These are phyloP conservation scores for Ogataea nitratoaversa DNA, from an alignment of 805 yeast species.

Conservation along the genomic window DNA sequence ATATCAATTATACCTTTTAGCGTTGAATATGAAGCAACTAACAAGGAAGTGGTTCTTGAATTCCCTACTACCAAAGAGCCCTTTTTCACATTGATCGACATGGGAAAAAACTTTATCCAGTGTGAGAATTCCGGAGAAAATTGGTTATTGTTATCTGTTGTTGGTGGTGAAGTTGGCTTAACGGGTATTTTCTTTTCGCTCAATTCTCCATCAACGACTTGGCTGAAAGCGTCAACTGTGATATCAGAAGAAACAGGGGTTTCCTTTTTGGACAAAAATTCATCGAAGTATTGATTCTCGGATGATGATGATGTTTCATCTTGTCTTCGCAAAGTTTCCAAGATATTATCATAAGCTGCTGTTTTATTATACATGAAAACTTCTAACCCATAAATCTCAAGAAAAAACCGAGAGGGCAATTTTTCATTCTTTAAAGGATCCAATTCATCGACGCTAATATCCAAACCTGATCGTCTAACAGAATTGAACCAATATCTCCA, in stretches of 20 bases:
- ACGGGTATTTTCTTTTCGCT: too few species aligned
- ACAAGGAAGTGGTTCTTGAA: slow-evolving; percentile 65
- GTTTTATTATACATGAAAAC: slow-evolving; percentile 78
- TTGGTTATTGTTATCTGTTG: neutral
- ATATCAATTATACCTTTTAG: slow-evolving; percentile 59
- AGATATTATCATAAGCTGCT: slow-evolving; percentile 65
- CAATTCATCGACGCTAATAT: slow-evolving; percentile 14
- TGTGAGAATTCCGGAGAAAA: slow-evolving; percentile 3
- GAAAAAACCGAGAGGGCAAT: slow-evolving; percentile 51
- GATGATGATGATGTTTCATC: too few species aligned
- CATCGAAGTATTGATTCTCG: slow-evolving; percentile 3
- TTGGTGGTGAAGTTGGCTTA: too few species aligned
- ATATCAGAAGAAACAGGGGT: slow-evolving; percentile 5
- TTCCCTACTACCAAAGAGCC: slow-evolving; percentile 83
- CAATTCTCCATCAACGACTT: too few species aligned
- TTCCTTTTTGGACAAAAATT: slow-evolving; percentile 6
- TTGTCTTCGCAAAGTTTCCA: slow-evolving; percentile 28
- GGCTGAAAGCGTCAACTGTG: slow-evolving; percentile 1
- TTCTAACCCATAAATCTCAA: slow-evolving; percentile 75
- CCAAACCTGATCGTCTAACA: slow-evolving; percentile 37
- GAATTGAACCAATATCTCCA: slow-evolving; percentile 86
- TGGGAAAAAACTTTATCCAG: slow-evolving; percentile 48
- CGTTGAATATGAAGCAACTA: slow-evolving; percentile 55
- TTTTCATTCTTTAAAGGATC: slow-evolving; percentile 35
- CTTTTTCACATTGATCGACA: slow-evolving; percentile 53